A percentile compares a stretch with the other conserved stretches of the same genome.
These are phyloP conservation scores for Boletus sp. DNA, from an alignment of 768 basidiomycete genomes.

Conservation along the genomic window DNA sequence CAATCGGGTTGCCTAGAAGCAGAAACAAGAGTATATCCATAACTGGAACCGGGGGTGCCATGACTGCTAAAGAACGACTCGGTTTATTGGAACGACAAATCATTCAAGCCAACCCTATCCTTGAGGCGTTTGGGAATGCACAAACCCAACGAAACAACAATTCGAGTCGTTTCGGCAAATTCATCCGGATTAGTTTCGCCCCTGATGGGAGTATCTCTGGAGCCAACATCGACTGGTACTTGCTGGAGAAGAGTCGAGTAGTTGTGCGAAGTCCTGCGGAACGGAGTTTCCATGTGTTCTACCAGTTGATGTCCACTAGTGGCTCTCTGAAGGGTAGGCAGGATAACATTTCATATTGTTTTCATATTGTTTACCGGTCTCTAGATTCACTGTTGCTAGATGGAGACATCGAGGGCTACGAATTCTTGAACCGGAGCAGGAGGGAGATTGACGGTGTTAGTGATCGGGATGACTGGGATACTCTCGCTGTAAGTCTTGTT, in stretches of 20 bases:
- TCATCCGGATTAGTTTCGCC: conserved; percentile 92
- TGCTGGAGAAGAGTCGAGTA: conserved; percentile 95
- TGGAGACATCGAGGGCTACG: conserved; percentile 75
- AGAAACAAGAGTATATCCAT: conserved; percentile 51
- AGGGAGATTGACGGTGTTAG: conserved; percentile 94
- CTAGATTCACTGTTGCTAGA: conserved; percentile 72
- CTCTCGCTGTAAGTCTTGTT: conserved; percentile 54
- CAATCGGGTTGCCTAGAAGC: conserved; percentile 66
- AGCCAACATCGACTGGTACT: conserved; percentile 98
- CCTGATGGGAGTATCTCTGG: conserved; percentile 93
- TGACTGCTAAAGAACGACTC: conserved; percentile 68
- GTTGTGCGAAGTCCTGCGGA: conserved; percentile 85
- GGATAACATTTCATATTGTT: neutral
- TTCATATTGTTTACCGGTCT: conserved; percentile 9
- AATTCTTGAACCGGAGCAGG: conserved; percentile 86
- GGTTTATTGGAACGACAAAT: conserved; percentile 95
- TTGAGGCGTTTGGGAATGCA: conserved; percentile 98
- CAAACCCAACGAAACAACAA: conserved; percentile 99
- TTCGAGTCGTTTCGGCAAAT: conserved; percentile 98
- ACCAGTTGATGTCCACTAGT: conserved; percentile 84
- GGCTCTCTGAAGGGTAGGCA: conserved; percentile 63
- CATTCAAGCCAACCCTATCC: conserved; percentile 93
- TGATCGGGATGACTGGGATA: conserved; percentile 84
- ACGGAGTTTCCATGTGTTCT: conserved; percentile 95
- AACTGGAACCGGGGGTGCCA: conserved; percentile 40